Evolutionary conservation across 495 filamentous ascomycete species (phyloP).

Genomic region (Xylaria castorea): DNA sequence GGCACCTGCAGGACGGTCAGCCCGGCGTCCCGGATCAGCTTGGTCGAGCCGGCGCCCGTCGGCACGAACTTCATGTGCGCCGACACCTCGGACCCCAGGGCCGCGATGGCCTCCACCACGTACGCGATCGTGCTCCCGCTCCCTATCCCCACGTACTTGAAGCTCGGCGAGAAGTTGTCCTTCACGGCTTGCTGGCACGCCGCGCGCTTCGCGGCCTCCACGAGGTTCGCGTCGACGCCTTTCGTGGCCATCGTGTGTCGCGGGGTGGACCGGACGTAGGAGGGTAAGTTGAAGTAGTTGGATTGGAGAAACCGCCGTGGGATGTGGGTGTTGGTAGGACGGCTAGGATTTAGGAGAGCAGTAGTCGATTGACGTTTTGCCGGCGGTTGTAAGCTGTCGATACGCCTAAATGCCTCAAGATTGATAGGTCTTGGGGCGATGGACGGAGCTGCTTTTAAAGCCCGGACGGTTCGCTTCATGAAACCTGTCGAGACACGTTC

Average conservation of each 20-base stretch:
- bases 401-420: conserved; percentile 22
- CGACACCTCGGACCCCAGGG: conserved; percentile 64
- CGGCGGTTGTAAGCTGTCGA: neutral
- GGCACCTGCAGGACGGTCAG: conserved; percentile 75
- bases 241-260: conserved; percentile 31
- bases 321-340: neutral
- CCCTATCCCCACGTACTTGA: conserved; percentile 87
- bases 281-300: neutral
- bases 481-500: neutral
- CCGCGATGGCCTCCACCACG: conserved; percentile 92
- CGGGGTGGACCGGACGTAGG: conserved; percentile 21
- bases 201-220: conserved; percentile 84
- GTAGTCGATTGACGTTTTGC: neutral
- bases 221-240: conserved; percentile 33
- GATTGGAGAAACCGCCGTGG: neutral
- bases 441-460: conserved; percentile 12
- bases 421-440: neutral
- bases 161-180: conserved; percentile 77
- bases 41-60: conserved; percentile 87
- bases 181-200: conserved; percentile 84
- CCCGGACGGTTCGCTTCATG: conserved; percentile 13
- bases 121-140: conserved; percentile 93
- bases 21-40: conserved; percentile 78
- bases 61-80: conserved; percentile 81
- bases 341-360: neutral